Conservation (phyloP, 2,329 filamentous ascomycete genomes). For the Zarea fungicola region DNA sequence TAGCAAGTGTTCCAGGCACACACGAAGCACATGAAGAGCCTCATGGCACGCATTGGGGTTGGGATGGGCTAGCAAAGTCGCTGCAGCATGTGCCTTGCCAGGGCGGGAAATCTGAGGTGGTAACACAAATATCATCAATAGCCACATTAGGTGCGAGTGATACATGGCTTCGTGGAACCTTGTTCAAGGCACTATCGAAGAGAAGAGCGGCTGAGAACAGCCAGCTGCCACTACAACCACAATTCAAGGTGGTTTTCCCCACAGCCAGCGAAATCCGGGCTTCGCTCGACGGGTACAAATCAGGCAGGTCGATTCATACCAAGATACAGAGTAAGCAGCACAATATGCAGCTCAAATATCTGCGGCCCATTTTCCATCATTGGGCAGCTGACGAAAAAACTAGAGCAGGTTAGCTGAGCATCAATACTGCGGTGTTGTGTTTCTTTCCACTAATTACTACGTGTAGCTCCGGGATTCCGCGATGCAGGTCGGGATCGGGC, state of each 20-base stretch:
- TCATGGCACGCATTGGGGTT: constrained; percentile 66
- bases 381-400: constrained; percentile 61
- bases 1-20: constrained; percentile 73
- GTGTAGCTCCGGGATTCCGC: no score
- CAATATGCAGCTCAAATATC: constrained; percentile 65
- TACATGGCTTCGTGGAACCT: constrained; percentile 63
- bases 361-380: constrained; percentile 65
- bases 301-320: constrained; percentile 76
- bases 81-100: constrained; percentile 49
- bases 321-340: constrained; percentile 68
- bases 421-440: neutral
- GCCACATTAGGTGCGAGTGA: constrained; percentile 69
- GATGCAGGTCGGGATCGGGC: constrained; percentile 62
- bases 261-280: constrained; percentile 71
- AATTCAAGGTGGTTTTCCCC: constrained; percentile 72
- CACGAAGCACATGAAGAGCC: constrained; percentile 45
- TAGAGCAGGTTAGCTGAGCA: neutral
- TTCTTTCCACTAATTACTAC: no score
- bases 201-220: neutral
- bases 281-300: constrained; percentile 72
- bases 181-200: constrained; percentile 47
- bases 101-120: constrained; percentile 41
- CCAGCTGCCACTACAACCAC: constrained; percentile 36
- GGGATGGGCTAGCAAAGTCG: constrained; percentile 60
- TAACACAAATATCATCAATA: constrained; percentile 71